Evolutionary conservation across 2,329 filamentous ascomycete genomes (phyloP).

Genomic region (Calonectria naviculata): DNA sequence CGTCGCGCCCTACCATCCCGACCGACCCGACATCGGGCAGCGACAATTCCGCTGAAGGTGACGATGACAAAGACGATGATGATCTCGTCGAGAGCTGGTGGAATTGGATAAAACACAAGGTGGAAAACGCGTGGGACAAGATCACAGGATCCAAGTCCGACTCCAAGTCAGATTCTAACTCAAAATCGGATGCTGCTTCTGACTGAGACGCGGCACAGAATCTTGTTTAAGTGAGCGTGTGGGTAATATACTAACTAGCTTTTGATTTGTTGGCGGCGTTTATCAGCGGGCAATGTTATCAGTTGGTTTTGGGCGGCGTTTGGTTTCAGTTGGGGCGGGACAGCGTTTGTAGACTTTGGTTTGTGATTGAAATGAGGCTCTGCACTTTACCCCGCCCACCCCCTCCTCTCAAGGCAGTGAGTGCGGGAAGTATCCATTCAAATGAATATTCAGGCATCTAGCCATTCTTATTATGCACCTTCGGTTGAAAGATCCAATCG

Average conservation of each 20-base stretch:
- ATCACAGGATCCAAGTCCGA: slow-evolving; percentile 46
- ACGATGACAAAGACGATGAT: slow-evolving; percentile 38
- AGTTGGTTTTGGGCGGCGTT: slow-evolving; percentile 15
- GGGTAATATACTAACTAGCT: not conserved
- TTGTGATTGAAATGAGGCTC: not conserved
- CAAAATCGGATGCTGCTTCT: not conserved
- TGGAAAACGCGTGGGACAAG: slow-evolving; percentile 59
- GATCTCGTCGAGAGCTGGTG: slow-evolving; percentile 54
- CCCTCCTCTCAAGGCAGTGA: not conserved
- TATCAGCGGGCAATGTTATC: not conserved
- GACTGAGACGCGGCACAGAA: slow-evolving; percentile 3
- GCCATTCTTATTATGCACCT: slow-evolving; percentile 6
- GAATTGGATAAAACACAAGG: slow-evolving; percentile 63
- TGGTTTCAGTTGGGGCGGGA: slow-evolving; percentile 4
- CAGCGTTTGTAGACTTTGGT: not conserved
- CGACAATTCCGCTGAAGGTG: not conserved
- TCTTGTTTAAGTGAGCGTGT: slow-evolving; percentile 1
- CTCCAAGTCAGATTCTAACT: not conserved
- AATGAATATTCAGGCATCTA: not conserved
- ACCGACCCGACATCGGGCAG: slow-evolving; percentile 27
- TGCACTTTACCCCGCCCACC: not conserved
- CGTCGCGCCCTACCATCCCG: slow-evolving; percentile 27
- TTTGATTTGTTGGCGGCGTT: slow-evolving; percentile 11
- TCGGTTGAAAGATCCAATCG: not conserved
- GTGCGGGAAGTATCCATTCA: not conserved